phyloP scores from a whole-genome alignment of 2,329 filamentous ascomycete genomes.

The Neofusicoccum umdonicola region DNA sequence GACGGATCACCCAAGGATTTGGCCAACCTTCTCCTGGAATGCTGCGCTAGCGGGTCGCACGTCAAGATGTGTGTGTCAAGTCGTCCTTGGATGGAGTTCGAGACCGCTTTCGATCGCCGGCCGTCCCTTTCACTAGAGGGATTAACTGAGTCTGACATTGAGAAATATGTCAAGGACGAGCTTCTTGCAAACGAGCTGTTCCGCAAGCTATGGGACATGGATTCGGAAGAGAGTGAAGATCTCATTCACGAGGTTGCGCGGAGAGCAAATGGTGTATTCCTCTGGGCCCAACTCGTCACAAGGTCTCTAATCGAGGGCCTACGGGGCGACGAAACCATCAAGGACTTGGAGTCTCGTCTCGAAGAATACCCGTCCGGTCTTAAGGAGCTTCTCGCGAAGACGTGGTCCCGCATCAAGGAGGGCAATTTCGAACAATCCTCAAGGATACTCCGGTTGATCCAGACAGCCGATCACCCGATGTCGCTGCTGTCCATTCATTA shows the following conservation, averaged over 20 bases:
- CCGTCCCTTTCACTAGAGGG: conserved; percentile 15
- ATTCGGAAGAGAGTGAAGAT: not conserved
- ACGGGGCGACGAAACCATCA: conserved; percentile 16
- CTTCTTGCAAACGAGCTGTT: conserved; percentile 1
- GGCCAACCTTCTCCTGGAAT: not conserved
- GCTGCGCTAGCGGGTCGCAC: not conserved
- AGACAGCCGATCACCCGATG: conserved; percentile 5
- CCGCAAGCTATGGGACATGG: not conserved
- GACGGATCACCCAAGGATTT: not conserved
- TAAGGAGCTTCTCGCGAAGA: conserved; percentile 20
- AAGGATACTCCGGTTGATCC: conserved; percentile 20
- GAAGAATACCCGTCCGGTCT: conserved; percentile 20
- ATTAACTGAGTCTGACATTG: conserved; percentile 17
- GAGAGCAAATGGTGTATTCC: conserved; percentile 23
- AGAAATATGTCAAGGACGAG: not conserved
- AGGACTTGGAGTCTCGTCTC: conserved; percentile 18
- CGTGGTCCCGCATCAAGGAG: conserved; percentile 7
- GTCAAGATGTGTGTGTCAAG: conserved; percentile 14
- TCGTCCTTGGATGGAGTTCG: conserved; percentile 1
- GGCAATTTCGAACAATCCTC: conserved; percentile 19
- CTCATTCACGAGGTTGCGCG: conserved; percentile 12
- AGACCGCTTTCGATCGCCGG: not conserved
- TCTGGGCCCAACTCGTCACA: conserved; percentile 24
- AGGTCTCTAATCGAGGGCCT: conserved; percentile 20
- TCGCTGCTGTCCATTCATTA: conserved; percentile 20